phyloP scores from a whole-genome alignment of 495 filamentous ascomycete species.

The Rusavskia elegans region DNA sequence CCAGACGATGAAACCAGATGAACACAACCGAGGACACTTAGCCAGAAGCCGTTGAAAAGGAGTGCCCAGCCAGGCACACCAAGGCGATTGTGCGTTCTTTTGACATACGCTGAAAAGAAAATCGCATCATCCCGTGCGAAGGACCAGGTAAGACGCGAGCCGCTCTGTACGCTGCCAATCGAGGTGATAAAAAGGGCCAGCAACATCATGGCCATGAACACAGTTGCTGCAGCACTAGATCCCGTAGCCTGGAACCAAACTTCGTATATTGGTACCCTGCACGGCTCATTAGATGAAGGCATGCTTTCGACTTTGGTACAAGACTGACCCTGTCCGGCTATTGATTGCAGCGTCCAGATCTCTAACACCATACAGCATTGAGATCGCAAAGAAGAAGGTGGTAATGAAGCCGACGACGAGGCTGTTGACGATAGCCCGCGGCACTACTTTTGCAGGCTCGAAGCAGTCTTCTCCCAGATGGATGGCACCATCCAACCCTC shows the following conservation, averaged over 20 bases:
- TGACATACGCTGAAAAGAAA: slow-evolving; percentile 14
- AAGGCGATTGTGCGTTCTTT: slow-evolving; percentile 8
- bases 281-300: not conserved
- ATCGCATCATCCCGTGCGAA: slow-evolving; percentile 26
- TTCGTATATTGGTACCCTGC: slow-evolving; percentile 4
- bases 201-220: slow-evolving; percentile 18
- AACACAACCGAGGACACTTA: slow-evolving; percentile 16
- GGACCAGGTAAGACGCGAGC: slow-evolving; percentile 28
- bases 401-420: slow-evolving; percentile 20
- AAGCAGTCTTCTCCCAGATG: slow-evolving; percentile 23
- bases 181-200: slow-evolving; percentile 18
- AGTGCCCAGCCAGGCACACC: slow-evolving; percentile 14
- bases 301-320: too few relatives aligned
- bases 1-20: slow-evolving; percentile 19
- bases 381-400: slow-evolving; percentile 19
- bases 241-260: slow-evolving; percentile 21
- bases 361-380: slow-evolving; percentile 18
- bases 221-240: slow-evolving; percentile 18
- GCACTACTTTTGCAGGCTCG: slow-evolving; percentile 18
- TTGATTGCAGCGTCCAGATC: slow-evolving; percentile 12
- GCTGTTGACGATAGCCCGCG: slow-evolving; percentile 17
- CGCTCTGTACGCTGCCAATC: slow-evolving; percentile 23
- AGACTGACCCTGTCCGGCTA: slow-evolving; percentile 16
- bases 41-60: slow-evolving; percentile 14
- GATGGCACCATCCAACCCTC: slow-evolving; percentile 21